Percentiles rank a stretch among this genome's conserved stretches.
These are phyloP conservation scores for Gigaspora rosea DNA, from an alignment of 192 early-diverging fungal species.

Conservation along the genomic window DNA sequence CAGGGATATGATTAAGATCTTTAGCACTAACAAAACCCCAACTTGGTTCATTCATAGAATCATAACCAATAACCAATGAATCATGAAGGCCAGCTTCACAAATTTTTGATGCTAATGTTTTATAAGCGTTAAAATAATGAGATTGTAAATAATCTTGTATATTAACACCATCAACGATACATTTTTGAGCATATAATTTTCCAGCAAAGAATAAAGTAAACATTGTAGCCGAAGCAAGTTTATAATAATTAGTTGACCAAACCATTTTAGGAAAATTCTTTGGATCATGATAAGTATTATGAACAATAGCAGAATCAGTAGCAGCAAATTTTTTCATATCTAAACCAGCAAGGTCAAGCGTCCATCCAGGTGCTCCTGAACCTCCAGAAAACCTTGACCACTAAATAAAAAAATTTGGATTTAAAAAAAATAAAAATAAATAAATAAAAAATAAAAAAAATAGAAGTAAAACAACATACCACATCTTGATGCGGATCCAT, in stretches of 20 bases:
- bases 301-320: conserved; percentile 79
- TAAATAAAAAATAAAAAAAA: conserved; percentile 41
- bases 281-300: conserved; percentile 57
- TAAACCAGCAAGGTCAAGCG: conserved; percentile 78
- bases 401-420: conserved; percentile 43
- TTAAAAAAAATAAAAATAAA: conserved; percentile 53
- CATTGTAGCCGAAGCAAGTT: conserved; percentile 82
- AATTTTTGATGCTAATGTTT: conserved; percentile 45
- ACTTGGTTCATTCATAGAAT: conserved; percentile 76
- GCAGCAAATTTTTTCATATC: conserved; percentile 71
- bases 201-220: conserved; percentile 84
- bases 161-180: conserved; percentile 50
- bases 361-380: conserved; percentile 85
- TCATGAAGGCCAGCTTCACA: conserved; percentile 42
- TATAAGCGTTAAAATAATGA: conserved; percentile 53
- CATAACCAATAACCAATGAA: conserved; percentile 70
- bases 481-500: conserved; percentile 92
- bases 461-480: conserved; percentile 36
- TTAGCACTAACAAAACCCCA: conserved; percentile 52
- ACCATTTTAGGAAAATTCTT: conserved; percentile 50
- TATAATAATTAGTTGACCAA: conserved; percentile 90
- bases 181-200: conserved; percentile 68
- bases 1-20: conserved; percentile 47
- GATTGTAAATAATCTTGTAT: conserved; percentile 62
- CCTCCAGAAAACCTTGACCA: conserved; percentile 80